phyloP scores from a whole-genome alignment of 1,284 basidiomycete genomes.

The Fomes fomentarius region DNA sequence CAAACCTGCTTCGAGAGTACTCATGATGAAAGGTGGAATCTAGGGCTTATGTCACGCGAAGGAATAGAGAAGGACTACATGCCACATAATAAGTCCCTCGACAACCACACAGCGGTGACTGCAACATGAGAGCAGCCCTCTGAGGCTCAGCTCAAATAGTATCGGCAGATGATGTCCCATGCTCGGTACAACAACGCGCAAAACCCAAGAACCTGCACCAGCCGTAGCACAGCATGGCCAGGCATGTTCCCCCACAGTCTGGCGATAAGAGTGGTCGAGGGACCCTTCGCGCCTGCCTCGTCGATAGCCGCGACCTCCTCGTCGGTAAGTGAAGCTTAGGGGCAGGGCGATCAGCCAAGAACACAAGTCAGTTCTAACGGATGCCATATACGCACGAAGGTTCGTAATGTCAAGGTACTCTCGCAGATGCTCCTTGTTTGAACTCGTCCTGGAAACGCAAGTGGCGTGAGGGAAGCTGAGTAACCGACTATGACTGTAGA shows the following conservation, averaged over 20 bases:
- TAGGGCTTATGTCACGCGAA: no score
- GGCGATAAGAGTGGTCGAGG: slow-evolving; percentile 1
- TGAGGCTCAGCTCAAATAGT: no score
- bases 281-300: slow-evolving; percentile 49
- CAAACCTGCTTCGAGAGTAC: no score
- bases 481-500: background rate
- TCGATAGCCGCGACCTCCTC: slow-evolving; percentile 64
- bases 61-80: no score
- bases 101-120: no score
- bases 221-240: background rate
- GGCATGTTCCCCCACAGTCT: background rate
- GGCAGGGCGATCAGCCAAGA: background rate
- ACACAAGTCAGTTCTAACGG: rapidly evolving
- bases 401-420: slow-evolving; percentile 70
- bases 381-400: slow-evolving; percentile 42
- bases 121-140: no score
- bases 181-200: background rate
- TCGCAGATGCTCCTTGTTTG: slow-evolving; percentile 61
- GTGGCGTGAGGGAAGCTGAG: background rate
- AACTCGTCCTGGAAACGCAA: slow-evolving; percentile 58
- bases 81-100: no score
- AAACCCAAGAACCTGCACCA: background rate
- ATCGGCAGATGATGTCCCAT: no score
- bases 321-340: slow-evolving; percentile 40
- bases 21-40: no score